A percentile compares a stretch with the other conserved stretches of the same genome.
Conservation (phyloP, 768 basidiomycete genomes). For the Sarcomyxa edulis region DNA sequence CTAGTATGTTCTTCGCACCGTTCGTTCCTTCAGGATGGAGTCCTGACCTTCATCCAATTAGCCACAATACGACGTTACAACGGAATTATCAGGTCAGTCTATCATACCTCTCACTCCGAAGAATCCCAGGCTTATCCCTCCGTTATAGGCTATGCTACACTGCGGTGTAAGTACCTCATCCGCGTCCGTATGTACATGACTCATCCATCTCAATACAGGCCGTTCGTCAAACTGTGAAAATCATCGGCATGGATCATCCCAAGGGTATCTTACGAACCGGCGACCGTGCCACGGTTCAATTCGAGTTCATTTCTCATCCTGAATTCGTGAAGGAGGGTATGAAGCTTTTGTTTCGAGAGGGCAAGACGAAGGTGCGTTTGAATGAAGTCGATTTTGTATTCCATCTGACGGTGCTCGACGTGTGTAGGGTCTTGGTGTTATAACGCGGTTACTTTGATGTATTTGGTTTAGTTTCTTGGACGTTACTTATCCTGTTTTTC, state of each 20-base stretch:
- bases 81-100: constrained; percentile 79
- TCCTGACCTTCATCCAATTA: too few species aligned
- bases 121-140: constrained; percentile 1
- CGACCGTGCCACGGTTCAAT: constrained; percentile 89
- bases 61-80: constrained; percentile 91
- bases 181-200: too few species aligned
- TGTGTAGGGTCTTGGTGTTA: constrained; percentile 67
- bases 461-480: too few species aligned
- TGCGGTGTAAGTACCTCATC: constrained; percentile 59
- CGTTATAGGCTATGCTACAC: constrained; percentile 78
- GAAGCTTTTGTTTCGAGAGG: constrained; percentile 92
- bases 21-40: not conserved
- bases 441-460: constrained; percentile 57
- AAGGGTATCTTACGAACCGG: constrained; percentile 89
- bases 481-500: too few species aligned
- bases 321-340: constrained; percentile 93
- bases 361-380: constrained; percentile 79
- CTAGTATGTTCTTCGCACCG: constrained; percentile 52
- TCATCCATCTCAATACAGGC: constrained; percentile 42
- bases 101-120: not conserved
- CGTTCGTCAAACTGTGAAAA: constrained; percentile 86
- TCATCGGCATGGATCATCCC: constrained; percentile 87
- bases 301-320: constrained; percentile 89
- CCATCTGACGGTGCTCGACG: too few species aligned
- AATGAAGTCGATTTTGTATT: constrained; percentile 4